Base-by-base conservation (phyloP, 78 protist genomes). In the Monosiga brevicollis region DNA sequence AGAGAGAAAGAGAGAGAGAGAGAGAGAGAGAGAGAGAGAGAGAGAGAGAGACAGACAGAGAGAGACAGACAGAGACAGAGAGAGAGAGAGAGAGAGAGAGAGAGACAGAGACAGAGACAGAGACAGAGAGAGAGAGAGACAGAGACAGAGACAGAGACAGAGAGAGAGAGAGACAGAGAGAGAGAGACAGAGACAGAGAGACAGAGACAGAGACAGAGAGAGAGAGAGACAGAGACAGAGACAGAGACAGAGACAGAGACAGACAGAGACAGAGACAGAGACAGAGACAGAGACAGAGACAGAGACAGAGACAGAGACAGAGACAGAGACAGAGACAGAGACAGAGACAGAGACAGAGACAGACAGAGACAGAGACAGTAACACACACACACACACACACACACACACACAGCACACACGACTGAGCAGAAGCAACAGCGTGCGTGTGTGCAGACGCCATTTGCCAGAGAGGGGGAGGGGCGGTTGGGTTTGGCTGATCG, bases 201-300 rank as follows among this genome's bases (percentile, higher is more conserved):
- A 76, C 79, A 25, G 82, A 73, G 43, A 83, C 23, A n/a, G 6
- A 6, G 43, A 76, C 86, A 49, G 29, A 49, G 29, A 49, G 29
- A 49, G 29, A 49, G 29, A 49, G 36, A 76, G 26, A 37, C 35
- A 29, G 41, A 25, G 25, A 36, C 24, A 6, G n/a, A 6, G 29
- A 49, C 62, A 49, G 29, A 49, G 29, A 49, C 62, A 49, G 62
- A 49, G 29, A 49, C 36, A 29, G 1, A 36, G 24, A 36, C 36
- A 29, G 77, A 9, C 70, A 3, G 62, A 49, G 29, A 49, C 29
- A 49, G 29, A 49, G 29, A 49, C 62, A 49, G 62, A 49, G 29
- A 15, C 29, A 49, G 29, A 15, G 29, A 49, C 62, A 49, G 29
- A 49, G 62, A 49, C 29, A 15, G 29, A 49, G 29, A 15, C 62